phyloP scores from a whole-genome alignment of 2,329 filamentous ascomycete genomes.

The Stagonosporopsis tanaceti region DNA sequence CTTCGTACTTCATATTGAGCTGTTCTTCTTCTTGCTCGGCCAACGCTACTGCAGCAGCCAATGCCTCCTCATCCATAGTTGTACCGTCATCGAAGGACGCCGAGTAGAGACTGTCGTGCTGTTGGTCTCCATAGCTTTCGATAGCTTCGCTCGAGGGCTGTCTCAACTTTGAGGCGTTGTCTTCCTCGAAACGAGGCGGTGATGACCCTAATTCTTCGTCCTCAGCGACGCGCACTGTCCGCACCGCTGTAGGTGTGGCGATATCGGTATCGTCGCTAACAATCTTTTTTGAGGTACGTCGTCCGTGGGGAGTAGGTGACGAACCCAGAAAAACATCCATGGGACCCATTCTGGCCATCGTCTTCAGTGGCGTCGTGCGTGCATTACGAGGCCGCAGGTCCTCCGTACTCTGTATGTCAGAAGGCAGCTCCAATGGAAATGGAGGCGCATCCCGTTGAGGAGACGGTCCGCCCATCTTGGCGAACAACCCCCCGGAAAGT shows the following conservation, averaged over 20 bases:
- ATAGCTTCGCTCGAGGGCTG: conserved; percentile 9
- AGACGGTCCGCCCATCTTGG: conserved; percentile 60
- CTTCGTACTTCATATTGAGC: conserved; percentile 4
- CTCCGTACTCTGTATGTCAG: conserved; percentile 37
- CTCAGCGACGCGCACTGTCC: conserved; percentile 28
- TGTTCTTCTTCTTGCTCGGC: conserved; percentile 11
- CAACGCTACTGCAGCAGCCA: conserved; percentile 24
- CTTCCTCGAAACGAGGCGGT: conserved; percentile 43
- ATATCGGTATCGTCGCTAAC: conserved; percentile 38
- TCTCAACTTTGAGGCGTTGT: neutral
- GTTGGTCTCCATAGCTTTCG: conserved; percentile 32
- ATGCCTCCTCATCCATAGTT: conserved; percentile 41
- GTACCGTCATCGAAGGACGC: conserved; percentile 43
- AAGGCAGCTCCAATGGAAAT: conserved; percentile 41
- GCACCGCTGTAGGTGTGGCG: conserved; percentile 40
- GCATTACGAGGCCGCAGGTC: conserved; percentile 32
- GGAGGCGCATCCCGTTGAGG: conserved; percentile 22
- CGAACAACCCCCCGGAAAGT: conserved; percentile 70
- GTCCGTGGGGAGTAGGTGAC: conserved; percentile 47
- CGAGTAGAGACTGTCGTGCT: conserved; percentile 26
- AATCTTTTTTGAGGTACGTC: conserved; percentile 36
- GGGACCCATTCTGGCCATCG: conserved; percentile 38
- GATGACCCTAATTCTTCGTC: conserved; percentile 47
- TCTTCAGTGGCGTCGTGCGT: conserved; percentile 38
- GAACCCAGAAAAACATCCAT: conserved; percentile 49